These are phyloP conservation scores for Neolentinus lepideus DNA, from an alignment of 1,284 basidiomycete genomes.

Conservation along the genomic window DNA sequence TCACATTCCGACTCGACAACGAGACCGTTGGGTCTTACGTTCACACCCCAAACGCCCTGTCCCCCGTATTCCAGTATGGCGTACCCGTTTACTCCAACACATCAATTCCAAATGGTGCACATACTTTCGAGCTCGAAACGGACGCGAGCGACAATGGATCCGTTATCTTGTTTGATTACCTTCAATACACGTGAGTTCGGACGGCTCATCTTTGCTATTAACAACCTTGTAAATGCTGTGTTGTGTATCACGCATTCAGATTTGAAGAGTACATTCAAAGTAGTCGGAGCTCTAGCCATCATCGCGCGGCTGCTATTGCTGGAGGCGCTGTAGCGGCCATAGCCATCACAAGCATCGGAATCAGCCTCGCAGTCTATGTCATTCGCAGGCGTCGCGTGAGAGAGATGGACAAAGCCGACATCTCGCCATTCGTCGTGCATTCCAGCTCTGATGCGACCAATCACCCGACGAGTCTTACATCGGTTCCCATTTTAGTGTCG, in stretches of 20 bases:
- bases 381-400: too few relatives aligned
- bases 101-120: conserved; percentile 15
- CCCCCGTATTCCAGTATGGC: conserved; percentile 14
- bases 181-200: conserved; percentile 1
- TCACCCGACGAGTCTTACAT: too few relatives aligned
- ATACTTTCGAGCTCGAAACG: conserved; percentile 17
- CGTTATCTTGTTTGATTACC: conserved; percentile 1
- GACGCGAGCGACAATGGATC: background rate
- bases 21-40: conserved; percentile 8
- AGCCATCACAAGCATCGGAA: background rate
- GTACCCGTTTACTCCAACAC: conserved; percentile 17
- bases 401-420: too few relatives aligned
- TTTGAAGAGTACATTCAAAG: too few relatives aligned
- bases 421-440: too few relatives aligned
- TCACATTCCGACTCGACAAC: conserved; percentile 20
- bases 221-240: too few relatives aligned
- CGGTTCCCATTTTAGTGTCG: too few relatives aligned
- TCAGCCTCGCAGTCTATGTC: background rate
- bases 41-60: conserved; percentile 11
- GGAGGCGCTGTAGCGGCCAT: background rate
- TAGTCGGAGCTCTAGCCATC: background rate
- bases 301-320: background rate
- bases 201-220: too few relatives aligned
- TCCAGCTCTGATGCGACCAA: too few relatives aligned
- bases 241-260: too few relatives aligned